Evolutionary conservation across 768 basidiomycete species (phyloP), one percentile per base, ranked within the genome.

Genomic region (Calocera viscosa): DNA sequence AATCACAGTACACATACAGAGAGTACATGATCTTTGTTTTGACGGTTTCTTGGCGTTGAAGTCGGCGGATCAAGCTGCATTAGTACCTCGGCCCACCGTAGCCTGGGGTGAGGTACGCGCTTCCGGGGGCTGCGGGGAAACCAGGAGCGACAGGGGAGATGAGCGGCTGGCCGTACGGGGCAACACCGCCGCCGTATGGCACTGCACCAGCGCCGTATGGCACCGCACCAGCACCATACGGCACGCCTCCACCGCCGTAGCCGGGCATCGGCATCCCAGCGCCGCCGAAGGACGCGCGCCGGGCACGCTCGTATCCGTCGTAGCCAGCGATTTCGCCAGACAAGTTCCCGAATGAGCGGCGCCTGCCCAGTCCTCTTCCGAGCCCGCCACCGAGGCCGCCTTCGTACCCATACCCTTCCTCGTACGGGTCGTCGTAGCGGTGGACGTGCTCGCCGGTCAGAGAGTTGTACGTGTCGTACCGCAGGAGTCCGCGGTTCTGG

Each of bases 391-490:
- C 53, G 22, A 19, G 24, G 5, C 53, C 53, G 30, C 53, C 16
- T 5, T 60, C 53, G 43, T 47, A 47, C 7, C 35, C 35, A 19
- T 47, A 47, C 2, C 53, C 53, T 12, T 32, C 24, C 5, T 60
- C 53, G 53, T 60, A 60, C 8, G 2, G 5, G 19, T 60, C 53
- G 30, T 60, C 53, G 30, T 60, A 60, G 53, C 53, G 53, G 53
- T 60, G 53, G 26, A 60, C 30, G 26, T 60, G 53, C 19, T 60
- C 53, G 53, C 53, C 53, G 2, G 53, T 60, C 53, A 60, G 53
- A 2, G 53, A 60, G 53, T 60, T 60, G 53, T 60, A 60, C 7
- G 53, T 60, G 53, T 60, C 53, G 19, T 60, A 60, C 14, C 53
- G 11, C 53, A 60, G 53, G 53, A 60, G 53, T 5, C 53, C 53